Evolutionary conservation across 441 rosid genomes (phyloP), one percentile per base, ranked within the genome.

Genomic region (Brassica balearica): DNA sequence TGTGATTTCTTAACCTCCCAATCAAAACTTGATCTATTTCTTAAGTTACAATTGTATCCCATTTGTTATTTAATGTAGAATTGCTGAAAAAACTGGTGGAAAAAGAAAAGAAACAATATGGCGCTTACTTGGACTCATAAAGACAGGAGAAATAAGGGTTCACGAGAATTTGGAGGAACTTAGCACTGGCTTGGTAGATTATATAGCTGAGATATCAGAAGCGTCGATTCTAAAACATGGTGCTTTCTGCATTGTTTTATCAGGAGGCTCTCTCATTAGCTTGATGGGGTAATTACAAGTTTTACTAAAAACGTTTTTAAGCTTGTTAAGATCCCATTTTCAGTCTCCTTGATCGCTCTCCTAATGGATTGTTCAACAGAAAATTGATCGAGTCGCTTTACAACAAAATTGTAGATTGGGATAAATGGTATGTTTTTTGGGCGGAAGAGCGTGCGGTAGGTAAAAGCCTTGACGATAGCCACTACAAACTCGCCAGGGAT

Each of bases 361-460:
- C 73, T 56, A 60, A 36, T 78, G 81, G 77, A 60, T 72, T 68
- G 58, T 72, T 41, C 20, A 81, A 79, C 91, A 92, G 98, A 80
- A 95, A 91, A 84, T 88, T 92, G 20, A 87, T 88, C 62, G 97
- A 92, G 84, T 85, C 91, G 69, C 97, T 97, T 71, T 92, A 89
- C 79, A 81, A 79, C 92, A 88, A 83, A 90, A 95, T 92, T 8
- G 91, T 95, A 29, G 97, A 95, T 65, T 95, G 98, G 97, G 83
- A 85, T 32, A 91, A 88, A 80, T 95, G 97, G 96, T 88, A 90
- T 77, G 84, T 95, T 68, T 90, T 95, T 74, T 95, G 93, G 97
- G 94, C 85, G 1, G 97, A 91, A 69, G 97, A 95, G 82, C 91
- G 94, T 2, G 93, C 88, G 11, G 97, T 92, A 34, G 89, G 95